A percentile compares a stretch with the other conserved stretches of the same genome.
Evolutionary conservation across 331 rosid genomes (phyloP).

Genomic region (Quercus tomentella): DNA sequence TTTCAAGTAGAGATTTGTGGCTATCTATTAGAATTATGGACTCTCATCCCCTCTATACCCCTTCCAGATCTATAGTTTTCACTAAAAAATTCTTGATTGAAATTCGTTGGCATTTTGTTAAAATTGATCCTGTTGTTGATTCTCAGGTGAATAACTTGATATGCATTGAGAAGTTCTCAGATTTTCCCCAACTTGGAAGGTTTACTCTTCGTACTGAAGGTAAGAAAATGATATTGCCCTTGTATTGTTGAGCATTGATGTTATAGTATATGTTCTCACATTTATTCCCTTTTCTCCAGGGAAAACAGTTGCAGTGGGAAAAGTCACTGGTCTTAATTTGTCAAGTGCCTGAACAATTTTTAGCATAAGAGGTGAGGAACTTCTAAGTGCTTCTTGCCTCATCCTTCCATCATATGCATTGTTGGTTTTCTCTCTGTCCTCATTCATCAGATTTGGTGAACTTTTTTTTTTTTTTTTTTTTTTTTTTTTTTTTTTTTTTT

Average conservation of each 20-base stretch:
- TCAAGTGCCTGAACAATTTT: constrained; percentile 51
- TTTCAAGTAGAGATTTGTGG: neutral
- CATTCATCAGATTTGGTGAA: neutral
- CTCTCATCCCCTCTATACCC: neutral
- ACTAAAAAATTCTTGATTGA: neutral
- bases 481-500: too few relatives aligned
- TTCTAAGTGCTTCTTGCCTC: constrained; percentile 8
- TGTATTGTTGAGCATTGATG: constrained; percentile 3
- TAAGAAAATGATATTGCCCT: constrained; percentile 18
- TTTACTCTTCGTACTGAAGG: constrained; percentile 99
- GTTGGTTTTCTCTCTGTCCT: neutral
- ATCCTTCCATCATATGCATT: neutral
- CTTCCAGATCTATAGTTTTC: neutral
- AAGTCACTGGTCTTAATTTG: constrained; percentile 50
- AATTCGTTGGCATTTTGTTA: neutral
- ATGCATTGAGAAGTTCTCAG: constrained; percentile 78
- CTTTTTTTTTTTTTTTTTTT: too few relatives aligned
- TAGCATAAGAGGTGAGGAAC: constrained; percentile 52
- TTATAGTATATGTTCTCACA: constrained; percentile 3
- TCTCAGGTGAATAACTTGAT: constrained; percentile 63
- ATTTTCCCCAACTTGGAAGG: constrained; percentile 91
- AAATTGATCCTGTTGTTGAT: neutral
- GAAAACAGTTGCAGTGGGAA: constrained; percentile 92
- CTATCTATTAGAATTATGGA: neutral
- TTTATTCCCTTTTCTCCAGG: constrained; percentile 41